These are phyloP conservation scores for Arthrinium phaeospermum DNA, from an alignment of 2,329 filamentous ascomycete genomes.

Conservation along the genomic window DNA sequence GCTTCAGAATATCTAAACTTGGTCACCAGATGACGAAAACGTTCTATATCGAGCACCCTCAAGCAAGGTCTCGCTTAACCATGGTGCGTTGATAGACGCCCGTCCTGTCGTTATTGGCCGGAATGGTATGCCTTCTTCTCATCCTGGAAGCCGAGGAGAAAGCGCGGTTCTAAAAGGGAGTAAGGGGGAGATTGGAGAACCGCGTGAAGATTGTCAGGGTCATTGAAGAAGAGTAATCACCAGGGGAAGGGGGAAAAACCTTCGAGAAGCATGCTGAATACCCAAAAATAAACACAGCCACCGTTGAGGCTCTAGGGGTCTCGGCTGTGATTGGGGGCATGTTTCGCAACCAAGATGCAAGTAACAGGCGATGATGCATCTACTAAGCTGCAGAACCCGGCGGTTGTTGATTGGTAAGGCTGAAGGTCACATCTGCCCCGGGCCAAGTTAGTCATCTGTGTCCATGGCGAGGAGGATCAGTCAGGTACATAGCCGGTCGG, in stretches of 20 bases:
- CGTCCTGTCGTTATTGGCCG: background rate
- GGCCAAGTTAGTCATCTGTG: background rate
- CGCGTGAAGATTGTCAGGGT: background rate
- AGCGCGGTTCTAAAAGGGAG: background rate
- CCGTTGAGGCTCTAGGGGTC: constrained; percentile 16
- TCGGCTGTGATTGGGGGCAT: constrained; percentile 11
- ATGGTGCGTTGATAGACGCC: background rate
- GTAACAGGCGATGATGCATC: constrained; percentile 9
- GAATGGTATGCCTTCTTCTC: background rate
- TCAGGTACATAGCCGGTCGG: background rate
- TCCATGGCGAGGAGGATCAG: background rate
- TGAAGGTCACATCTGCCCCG: constrained; percentile 4
- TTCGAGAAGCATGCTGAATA: background rate
- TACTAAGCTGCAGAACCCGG: background rate
- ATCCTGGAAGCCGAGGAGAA: background rate
- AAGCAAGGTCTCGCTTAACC: constrained; percentile 8
- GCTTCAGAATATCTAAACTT: constrained; percentile 4
- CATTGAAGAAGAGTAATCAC: background rate
- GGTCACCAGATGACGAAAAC: background rate
- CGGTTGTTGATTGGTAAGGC: constrained; percentile 1
- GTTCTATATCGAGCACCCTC: constrained; percentile 3
- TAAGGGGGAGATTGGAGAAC: constrained; percentile 4
- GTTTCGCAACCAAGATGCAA: constrained; percentile 7
- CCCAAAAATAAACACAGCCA: constrained; percentile 17
- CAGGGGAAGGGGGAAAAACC: background rate